Conservation (phyloP, 1,139 yeast species). For the Kazachstania sp. region DNA sequence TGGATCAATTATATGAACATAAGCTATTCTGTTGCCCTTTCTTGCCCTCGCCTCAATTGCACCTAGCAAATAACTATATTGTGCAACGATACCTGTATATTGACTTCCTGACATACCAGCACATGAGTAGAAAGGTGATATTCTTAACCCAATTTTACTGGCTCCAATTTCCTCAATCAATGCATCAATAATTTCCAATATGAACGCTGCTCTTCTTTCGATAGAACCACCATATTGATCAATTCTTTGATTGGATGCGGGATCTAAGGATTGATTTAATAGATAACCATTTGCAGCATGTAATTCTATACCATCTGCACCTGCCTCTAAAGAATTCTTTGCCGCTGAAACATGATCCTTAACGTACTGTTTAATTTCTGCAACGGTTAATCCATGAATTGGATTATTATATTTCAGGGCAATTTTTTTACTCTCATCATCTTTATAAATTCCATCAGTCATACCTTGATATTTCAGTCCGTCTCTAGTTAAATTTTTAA, state of each 20-base stretch:
- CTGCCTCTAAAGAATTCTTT: constrained; percentile 36
- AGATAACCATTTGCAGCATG: constrained; percentile 63
- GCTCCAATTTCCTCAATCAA: constrained; percentile 43
- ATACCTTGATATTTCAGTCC: constrained; percentile 28
- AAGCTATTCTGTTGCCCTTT: constrained; percentile 38
- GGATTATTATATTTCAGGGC: constrained; percentile 27
- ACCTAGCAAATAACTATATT: constrained; percentile 23
- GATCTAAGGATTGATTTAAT: constrained; percentile 47
- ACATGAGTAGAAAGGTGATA: constrained; percentile 40
- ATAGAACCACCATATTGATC: constrained; percentile 58
- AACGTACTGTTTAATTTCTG: constrained; percentile 31
- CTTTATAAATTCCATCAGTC: constrained; percentile 18
- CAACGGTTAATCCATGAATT: constrained; percentile 28
- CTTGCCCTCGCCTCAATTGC: constrained; percentile 9
- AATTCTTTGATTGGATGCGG: constrained; percentile 43
- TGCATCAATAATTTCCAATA: constrained; percentile 46
- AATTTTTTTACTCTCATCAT: constrained; percentile 18
- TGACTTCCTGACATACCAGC: constrained; percentile 30
- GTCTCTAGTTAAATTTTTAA: constrained; percentile 24
- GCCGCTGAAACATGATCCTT: constrained; percentile 31
- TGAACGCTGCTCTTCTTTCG: constrained; percentile 40
- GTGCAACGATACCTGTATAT: constrained; percentile 23
- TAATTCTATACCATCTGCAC: constrained; percentile 58
- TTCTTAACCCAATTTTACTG: constrained; percentile 43
- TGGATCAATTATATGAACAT: constrained; percentile 46